Base-by-base conservation (phyloP, 768 basidiomycete genomes). In the Tylopilus intermedius region DNA sequence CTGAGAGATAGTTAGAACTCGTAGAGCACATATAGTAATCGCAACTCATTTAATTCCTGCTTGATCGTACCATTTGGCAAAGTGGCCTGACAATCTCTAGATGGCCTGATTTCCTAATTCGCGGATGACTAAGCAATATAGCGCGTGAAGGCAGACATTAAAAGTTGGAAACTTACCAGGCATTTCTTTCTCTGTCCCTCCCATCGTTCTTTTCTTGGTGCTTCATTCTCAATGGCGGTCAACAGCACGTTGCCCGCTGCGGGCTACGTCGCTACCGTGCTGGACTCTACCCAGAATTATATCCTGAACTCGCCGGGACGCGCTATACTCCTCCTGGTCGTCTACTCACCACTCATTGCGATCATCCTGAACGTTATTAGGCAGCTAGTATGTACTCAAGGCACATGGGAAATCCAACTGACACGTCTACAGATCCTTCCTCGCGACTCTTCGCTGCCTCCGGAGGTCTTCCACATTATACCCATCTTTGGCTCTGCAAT, bases 401-500 rank as follows among this genome's bases (percentile, higher is more conserved):
- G 27, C 15, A 2, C 35, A 21, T 22, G 4, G 10, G 8, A 30
- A 51, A 38, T 3, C 9, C n/a, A 13, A 18, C 41, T 59, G n/a
- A 59, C 45, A 11, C 43, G 35, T 42, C 43, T 15, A 47, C 54
- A 93, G 90, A 57, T 86, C 49, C 61, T 83, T 33, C 90, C 91
- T 9, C 78, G 78, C 54, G 80, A 84, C 64, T 76, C 81, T 21
- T 82, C 82, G 15, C 72, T 85, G 39, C 96, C 96, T 2, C 96
- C 96, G 0, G 74, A 88, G 39, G 92, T 98, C 18, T 99, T 97
- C 75, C 91, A 97, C 67, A 85, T 86, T 76, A 71, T 98, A 42
- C 96, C 96, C 7, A 77, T 88, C 64, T 70, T 99, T 57, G 96
- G 96, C 22, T 96, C 94, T 29, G 90, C 94, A 0, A 78, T 90